Percentiles rank a stretch among this genome's conserved stretches.
Evolutionary conservation across 73 alveolate species (phyloP).

Genomic region (Paraurostyla sp.): DNA sequence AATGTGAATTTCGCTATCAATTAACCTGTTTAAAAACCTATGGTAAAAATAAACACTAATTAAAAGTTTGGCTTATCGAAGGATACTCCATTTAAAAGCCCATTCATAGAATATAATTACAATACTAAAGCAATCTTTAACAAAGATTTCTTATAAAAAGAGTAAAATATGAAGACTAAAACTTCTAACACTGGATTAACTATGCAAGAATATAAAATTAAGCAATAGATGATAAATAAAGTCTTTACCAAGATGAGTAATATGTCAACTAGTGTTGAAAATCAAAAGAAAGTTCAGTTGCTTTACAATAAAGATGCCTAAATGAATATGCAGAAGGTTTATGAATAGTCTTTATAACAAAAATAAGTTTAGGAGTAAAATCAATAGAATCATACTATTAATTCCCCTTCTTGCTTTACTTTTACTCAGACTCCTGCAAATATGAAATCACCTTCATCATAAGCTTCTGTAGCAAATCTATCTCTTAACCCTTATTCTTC

Average conservation of each 20-base stretch:
- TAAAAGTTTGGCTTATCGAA: conserved; percentile 29
- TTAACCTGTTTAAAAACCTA: background rate
- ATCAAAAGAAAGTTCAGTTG: conserved; percentile 13
- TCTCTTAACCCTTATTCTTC: background rate
- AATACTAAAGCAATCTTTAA: conserved; percentile 8
- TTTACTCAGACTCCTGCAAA: background rate
- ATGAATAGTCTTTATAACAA: background rate
- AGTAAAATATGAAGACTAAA: background rate
- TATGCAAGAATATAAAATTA: background rate
- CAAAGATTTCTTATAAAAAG: background rate
- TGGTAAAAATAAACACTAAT: background rate
- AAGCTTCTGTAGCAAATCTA: no score
- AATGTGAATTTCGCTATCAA: background rate
- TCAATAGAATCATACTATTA: background rate
- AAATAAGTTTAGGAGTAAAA: background rate
- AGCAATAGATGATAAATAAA: background rate
- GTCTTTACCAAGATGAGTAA: background rate
- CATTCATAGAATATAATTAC: background rate
- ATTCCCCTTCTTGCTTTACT: background rate
- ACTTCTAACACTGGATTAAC: no score
- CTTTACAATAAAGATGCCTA: conserved; percentile 4
- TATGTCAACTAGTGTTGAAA: background rate
- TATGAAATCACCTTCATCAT: background rate
- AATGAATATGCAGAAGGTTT: background rate
- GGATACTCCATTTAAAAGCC: conserved; percentile 51